Evolutionary conservation across 2,329 filamentous ascomycete species (phyloP).

Genomic region (Exophiala oligosperma): DNA sequence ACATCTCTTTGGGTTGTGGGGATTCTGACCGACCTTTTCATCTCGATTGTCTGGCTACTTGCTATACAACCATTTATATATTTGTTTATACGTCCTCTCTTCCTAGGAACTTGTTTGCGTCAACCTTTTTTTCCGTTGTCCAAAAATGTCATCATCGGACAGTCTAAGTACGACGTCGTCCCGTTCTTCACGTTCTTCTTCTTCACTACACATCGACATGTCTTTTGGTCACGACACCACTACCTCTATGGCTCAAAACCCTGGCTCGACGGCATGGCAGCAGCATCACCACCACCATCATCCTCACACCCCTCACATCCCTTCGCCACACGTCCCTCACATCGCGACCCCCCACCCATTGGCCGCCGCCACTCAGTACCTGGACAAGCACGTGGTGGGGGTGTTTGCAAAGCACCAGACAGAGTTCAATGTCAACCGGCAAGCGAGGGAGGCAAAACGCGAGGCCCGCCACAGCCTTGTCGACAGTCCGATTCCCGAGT

Average conservation of each 20-base stretch:
- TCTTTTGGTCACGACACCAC: not conserved
- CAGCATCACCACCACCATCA: not conserved
- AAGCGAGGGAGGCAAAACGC: constrained; percentile 11
- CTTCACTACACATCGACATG: not conserved
- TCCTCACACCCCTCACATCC: not conserved
- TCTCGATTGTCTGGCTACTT: no score
- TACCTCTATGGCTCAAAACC: not conserved
- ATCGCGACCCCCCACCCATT: constrained; percentile 21
- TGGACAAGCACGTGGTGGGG: constrained; percentile 23
- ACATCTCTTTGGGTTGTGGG: no score
- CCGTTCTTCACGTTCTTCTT: not conserved
- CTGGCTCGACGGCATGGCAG: not conserved
- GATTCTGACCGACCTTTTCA: no score
- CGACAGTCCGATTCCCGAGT: constrained; percentile 17
- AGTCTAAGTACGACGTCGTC: not conserved
- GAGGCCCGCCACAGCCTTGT: constrained; percentile 17
- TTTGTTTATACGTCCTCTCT: no score
- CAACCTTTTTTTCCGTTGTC: no score
- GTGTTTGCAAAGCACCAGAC: constrained; percentile 22
- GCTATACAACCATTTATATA: no score
- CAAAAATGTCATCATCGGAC: not conserved
- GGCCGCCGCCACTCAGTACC: constrained; percentile 10
- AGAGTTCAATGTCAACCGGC: constrained; percentile 11
- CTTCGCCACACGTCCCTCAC: constrained; percentile 8
- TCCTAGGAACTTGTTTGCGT: no score